These are phyloP conservation scores for Mycena chlorophos DNA, from an alignment of 768 basidiomycete species.

Conservation along the genomic window DNA sequence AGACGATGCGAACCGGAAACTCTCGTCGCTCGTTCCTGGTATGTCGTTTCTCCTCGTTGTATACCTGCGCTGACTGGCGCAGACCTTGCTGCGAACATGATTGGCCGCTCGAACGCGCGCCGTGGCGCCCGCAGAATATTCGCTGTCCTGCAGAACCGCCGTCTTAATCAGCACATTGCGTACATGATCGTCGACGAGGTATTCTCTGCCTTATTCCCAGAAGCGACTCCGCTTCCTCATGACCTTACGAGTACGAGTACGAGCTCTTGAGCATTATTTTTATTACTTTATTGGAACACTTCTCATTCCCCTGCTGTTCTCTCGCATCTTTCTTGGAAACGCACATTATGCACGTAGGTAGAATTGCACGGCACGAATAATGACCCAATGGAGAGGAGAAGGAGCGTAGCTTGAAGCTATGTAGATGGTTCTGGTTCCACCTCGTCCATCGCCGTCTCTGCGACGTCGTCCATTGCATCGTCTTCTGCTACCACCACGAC, in stretches of 20 bases:
- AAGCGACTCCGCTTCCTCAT: conserved; percentile 28
- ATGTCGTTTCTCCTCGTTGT: conserved; percentile 8
- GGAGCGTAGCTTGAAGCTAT: too few species aligned
- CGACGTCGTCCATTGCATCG: background rate
- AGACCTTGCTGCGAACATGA: conserved; percentile 98
- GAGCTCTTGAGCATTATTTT: conserved; percentile 7
- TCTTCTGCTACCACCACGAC: background rate
- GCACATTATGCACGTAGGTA: too few species aligned
- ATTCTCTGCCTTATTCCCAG: conserved; percentile 62
- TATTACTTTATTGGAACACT: conserved; percentile 9
- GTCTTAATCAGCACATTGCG: conserved; percentile 91
- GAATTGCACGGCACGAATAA: too few species aligned
- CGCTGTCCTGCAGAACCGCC: conserved; percentile 87
- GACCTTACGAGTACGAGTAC: conserved; percentile 9
- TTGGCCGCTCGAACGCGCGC: conserved; percentile 93
- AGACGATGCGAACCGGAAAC: conserved; percentile 86
- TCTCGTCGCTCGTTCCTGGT: conserved; percentile 93
- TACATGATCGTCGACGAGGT: conserved; percentile 89
- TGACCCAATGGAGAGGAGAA: too few species aligned
- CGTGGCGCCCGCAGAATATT: conserved; percentile 92
- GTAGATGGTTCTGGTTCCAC: too few species aligned
- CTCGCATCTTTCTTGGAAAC: too few species aligned
- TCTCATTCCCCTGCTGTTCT: background rate
- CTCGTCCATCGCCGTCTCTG: too few species aligned
- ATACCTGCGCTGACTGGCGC: conserved; percentile 6